These are phyloP conservation scores for Dactylonectria estremocensis DNA, from an alignment of 2,329 filamentous ascomycete species.

Conservation along the genomic window DNA sequence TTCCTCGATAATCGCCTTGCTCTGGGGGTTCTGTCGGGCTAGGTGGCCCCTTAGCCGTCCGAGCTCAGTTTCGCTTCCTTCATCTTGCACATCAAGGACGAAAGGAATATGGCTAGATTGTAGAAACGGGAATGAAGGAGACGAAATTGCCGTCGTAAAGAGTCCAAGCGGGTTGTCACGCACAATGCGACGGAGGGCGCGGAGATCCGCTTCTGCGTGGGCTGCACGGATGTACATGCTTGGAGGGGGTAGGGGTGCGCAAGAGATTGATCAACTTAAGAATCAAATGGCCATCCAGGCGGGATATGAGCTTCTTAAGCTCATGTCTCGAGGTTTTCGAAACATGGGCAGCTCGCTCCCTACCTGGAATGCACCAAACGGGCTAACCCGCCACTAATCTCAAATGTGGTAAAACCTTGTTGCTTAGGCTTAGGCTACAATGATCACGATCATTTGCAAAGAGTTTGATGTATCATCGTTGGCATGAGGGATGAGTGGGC, in stretches of 20 bases:
- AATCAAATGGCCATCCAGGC: too few species aligned
- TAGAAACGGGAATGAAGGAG: constrained; percentile 62
- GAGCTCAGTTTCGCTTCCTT: constrained; percentile 56
- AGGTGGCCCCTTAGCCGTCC: constrained; percentile 71
- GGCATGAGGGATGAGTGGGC: not conserved
- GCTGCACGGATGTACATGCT: constrained; percentile 70
- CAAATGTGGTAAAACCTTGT: too few species aligned
- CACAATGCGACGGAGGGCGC: constrained; percentile 70
- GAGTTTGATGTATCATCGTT: not conserved
- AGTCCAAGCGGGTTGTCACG: constrained; percentile 73
- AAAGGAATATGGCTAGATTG: constrained; percentile 74
- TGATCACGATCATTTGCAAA: not conserved
- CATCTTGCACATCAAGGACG: constrained; percentile 65
- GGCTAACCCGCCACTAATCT: too few species aligned
- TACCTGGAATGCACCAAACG: too few species aligned
- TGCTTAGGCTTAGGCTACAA: too few species aligned
- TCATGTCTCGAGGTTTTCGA: too few species aligned
- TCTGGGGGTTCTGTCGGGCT: constrained; percentile 74
- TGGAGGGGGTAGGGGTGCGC: not conserved
- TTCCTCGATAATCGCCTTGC: constrained; percentile 70
- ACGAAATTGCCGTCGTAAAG: constrained; percentile 74
- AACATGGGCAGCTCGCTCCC: too few species aligned
- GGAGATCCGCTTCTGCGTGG: constrained; percentile 67
- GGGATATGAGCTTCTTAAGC: too few species aligned
- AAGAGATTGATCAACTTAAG: too few species aligned